Conservation (phyloP, 2,329 filamentous ascomycete species). For the Verticillium tricorpus region DNA sequence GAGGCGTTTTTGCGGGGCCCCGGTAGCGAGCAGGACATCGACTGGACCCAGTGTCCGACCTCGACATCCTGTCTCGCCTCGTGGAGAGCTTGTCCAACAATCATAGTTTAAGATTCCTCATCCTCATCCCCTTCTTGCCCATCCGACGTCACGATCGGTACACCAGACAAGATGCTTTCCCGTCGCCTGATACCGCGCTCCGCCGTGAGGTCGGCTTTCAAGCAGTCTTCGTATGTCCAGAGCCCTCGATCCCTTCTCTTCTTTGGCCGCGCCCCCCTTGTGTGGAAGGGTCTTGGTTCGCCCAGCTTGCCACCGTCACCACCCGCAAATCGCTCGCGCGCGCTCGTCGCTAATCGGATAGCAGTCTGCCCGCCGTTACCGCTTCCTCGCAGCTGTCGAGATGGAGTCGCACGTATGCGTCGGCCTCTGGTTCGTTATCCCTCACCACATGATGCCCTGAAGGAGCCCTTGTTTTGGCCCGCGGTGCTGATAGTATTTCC, state of each 20-base stretch:
- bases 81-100: constrained; percentile 5
- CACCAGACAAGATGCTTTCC: constrained; percentile 44
- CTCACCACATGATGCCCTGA: background rate
- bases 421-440: constrained; percentile 45
- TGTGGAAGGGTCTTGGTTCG: constrained; percentile 1
- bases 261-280: background rate
- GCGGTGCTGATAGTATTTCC: constrained; percentile 10
- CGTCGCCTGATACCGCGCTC: constrained; percentile 57
- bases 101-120: background rate
- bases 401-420: constrained; percentile 56
- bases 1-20: background rate
- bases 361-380: constrained; percentile 45
- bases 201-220: constrained; percentile 52
- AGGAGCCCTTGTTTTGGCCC: constrained; percentile 15
- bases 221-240: constrained; percentile 42
- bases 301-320: constrained; percentile 1
- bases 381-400: constrained; percentile 40
- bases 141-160: constrained; percentile 2
- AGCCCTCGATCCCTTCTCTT: constrained; percentile 1
- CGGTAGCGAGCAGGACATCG: background rate
- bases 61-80: background rate
- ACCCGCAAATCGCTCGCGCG: constrained; percentile 14
- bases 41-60: background rate
- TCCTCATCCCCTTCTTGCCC: constrained; percentile 6
- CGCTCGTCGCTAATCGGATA: constrained; percentile 4